phyloP scores from a whole-genome alignment of 2,329 filamentous ascomycete species.

The Rutstroemia sp. region DNA sequence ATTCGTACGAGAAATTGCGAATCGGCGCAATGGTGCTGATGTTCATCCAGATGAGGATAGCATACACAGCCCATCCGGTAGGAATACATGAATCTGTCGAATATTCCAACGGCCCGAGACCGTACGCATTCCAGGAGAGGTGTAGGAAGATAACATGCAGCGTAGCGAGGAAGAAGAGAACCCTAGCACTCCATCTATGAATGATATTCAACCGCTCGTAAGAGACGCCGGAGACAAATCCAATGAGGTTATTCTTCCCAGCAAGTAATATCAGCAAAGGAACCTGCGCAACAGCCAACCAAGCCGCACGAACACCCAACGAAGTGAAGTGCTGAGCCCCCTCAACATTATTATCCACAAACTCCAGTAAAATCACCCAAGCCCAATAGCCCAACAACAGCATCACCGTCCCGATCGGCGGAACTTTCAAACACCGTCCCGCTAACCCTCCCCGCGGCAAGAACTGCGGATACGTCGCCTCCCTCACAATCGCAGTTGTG shows the following conservation, averaged over 20 bases:
- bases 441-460: conserved; percentile 16
- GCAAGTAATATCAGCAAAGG: conserved; percentile 56
- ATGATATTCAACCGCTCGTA: conserved; percentile 68
- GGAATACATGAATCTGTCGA: conserved; percentile 27
- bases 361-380: conserved; percentile 32
- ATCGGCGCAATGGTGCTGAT: conserved; percentile 57
- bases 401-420: conserved; percentile 30
- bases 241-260: conserved; percentile 53
- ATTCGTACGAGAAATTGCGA: conserved; percentile 57
- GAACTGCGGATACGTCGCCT: conserved; percentile 30
- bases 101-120: conserved; percentile 20
- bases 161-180: conserved; percentile 57
- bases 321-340: conserved; percentile 22
- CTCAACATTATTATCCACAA: conserved; percentile 30
- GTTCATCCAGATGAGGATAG: conserved; percentile 56
- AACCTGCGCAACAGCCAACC: conserved; percentile 57
- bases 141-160: conserved; percentile 22
- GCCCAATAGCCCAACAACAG: conserved; percentile 33
- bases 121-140: conserved; percentile 21
- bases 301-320: conserved; percentile 56
- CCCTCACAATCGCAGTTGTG: conserved; percentile 29
- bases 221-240: conserved; percentile 51
- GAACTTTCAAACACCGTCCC: conserved; percentile 17
- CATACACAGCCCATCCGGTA: conserved; percentile 57
- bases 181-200: conserved; percentile 63